These are phyloP conservation scores for Syzygium malaccense DNA, from an alignment of 441 rosid genomes.

Conservation along the genomic window DNA sequence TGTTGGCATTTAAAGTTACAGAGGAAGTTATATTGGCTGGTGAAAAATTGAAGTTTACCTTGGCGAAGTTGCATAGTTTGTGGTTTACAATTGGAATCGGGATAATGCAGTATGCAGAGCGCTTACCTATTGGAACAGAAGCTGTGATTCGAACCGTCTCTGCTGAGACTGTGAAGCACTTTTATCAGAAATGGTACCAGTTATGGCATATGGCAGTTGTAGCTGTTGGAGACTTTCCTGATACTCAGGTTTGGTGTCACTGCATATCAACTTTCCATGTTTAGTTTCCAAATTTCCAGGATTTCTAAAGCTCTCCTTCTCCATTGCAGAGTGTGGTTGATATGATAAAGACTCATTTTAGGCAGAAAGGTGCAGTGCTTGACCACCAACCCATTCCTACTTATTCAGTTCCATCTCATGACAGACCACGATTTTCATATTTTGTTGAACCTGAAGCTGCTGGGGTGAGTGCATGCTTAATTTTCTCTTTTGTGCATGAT, in stretches of 20 bases:
- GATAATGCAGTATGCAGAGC: slow-evolving; percentile 76
- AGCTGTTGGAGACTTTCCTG: slow-evolving; percentile 93
- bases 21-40: slow-evolving; percentile 2
- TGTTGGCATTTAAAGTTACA: neutral
- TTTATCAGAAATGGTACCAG: slow-evolving; percentile 85
- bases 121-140: slow-evolving; percentile 90
- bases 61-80: neutral
- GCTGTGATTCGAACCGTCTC: slow-evolving; percentile 80
- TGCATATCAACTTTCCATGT: neutral
- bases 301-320: slow-evolving; percentile 8
- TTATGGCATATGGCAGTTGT: slow-evolving; percentile 82
- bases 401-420: slow-evolving; percentile 71
- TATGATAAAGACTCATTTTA: slow-evolving; percentile 73
- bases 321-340: slow-evolving; percentile 66
- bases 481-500: neutral
- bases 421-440: slow-evolving; percentile 73
- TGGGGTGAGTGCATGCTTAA: slow-evolving; percentile 52
- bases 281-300: neutral
- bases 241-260: slow-evolving; percentile 54
- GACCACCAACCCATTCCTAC: slow-evolving; percentile 49
- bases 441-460: slow-evolving; percentile 90
- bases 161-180: slow-evolving; percentile 63
- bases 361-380: slow-evolving; percentile 37
- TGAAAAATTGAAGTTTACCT: neutral
- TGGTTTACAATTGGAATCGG: neutral